phyloP scores from a whole-genome alignment of 176 grass and related monocot species.

The Hsuehochloa calcarea region DNA sequence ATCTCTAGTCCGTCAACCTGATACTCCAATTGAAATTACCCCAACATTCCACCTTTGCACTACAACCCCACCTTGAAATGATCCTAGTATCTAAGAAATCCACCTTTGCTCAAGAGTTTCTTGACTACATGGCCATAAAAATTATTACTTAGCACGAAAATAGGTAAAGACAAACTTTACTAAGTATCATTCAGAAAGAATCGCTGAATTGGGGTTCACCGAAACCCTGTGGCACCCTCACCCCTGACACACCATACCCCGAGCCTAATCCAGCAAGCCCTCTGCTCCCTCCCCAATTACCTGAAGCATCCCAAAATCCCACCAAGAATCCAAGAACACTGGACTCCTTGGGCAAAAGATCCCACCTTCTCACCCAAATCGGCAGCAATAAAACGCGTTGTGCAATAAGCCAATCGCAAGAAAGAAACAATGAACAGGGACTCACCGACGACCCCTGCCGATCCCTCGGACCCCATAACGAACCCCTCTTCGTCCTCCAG shows the following conservation, averaged over 20 bases:
- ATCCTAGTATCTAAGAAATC: background rate
- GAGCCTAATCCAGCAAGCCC: background rate
- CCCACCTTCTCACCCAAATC: background rate
- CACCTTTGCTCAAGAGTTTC: background rate
- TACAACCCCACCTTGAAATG: background rate
- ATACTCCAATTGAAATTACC: background rate
- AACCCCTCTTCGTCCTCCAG: conserved; percentile 33
- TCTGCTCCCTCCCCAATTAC: background rate
- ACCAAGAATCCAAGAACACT: background rate
- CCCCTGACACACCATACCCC: background rate
- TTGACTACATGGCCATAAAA: background rate
- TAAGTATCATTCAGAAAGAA: background rate
- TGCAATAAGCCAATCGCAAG: background rate
- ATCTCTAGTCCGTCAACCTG: background rate
- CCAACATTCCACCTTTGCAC: background rate
- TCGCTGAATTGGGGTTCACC: conserved; percentile 7
- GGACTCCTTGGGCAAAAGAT: background rate
- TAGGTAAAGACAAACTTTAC: background rate
- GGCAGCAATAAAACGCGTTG: background rate
- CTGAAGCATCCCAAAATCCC: background rate
- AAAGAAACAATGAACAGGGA: background rate
- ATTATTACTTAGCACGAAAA: background rate
- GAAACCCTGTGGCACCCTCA: background rate
- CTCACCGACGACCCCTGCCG: conserved; percentile 46
- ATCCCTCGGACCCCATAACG: conserved; percentile 48